Percentiles rank a stretch among this genome's conserved stretches.
Evolutionary conservation across 108 stramenopile genomes (phyloP).

Genomic region (Mediolabrus comicus): DNA sequence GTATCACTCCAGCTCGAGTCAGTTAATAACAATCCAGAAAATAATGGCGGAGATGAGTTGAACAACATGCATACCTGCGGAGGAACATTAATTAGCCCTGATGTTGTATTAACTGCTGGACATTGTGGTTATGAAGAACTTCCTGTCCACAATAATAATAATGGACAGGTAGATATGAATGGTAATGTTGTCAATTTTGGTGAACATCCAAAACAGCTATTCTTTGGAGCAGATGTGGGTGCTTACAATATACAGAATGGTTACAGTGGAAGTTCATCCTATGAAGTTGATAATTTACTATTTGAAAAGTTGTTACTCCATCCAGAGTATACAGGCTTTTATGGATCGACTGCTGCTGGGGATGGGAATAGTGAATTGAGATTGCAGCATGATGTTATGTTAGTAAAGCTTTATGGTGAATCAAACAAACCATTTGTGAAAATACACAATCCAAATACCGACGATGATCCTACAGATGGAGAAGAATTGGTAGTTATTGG

Average conservation of each 20-base stretch:
- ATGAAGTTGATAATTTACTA: slow-evolving; percentile 33
- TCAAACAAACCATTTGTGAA: slow-evolving; percentile 31
- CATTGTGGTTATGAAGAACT: slow-evolving; percentile 41
- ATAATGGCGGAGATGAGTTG: slow-evolving; percentile 2
- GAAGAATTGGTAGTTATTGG: slow-evolving; percentile 32
- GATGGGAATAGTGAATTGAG: background rate
- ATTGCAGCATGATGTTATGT: slow-evolving; percentile 44
- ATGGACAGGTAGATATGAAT: background rate
- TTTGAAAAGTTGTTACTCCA: slow-evolving; percentile 37
- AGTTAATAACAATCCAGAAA: slow-evolving; percentile 1
- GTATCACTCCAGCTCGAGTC: slow-evolving; percentile 38
- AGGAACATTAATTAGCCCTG: slow-evolving; percentile 31
- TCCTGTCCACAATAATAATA: background rate
- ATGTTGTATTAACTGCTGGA: slow-evolving; percentile 41
- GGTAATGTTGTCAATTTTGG: slow-evolving; percentile 10
- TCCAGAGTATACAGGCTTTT: slow-evolving; percentile 28
- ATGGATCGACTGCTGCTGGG: background rate
- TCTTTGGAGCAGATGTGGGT: slow-evolving; percentile 39
- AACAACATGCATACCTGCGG: slow-evolving; percentile 26
- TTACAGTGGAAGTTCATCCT: background rate
- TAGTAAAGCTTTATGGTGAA: slow-evolving; percentile 44
- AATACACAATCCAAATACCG: slow-evolving; percentile 33
- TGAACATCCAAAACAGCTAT: slow-evolving; percentile 7
- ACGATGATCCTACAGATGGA: background rate
- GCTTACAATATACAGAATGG: slow-evolving; percentile 27